A percentile compares a stretch with the other conserved stretches of the same genome.
phyloP scores from a whole-genome alignment of 78 protist species.

The Cavenderia fasciculata region DNA sequence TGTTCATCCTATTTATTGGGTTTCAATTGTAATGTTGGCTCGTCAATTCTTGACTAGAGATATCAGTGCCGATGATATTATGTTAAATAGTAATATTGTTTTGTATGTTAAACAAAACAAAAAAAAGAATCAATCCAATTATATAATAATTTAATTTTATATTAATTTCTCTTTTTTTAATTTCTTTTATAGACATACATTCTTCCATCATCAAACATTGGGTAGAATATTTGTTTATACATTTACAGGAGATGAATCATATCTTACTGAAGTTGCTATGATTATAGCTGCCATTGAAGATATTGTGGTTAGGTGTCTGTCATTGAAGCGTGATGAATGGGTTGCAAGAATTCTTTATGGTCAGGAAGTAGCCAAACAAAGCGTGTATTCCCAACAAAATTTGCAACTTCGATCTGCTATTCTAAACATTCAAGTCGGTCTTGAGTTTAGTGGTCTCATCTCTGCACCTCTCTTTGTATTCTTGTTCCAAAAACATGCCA shows the following conservation, averaged over 20 bases:
- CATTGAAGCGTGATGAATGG: constrained; percentile 56
- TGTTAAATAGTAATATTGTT: constrained; percentile 48
- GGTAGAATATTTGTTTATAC: constrained; percentile 66
- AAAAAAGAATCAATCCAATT: no score
- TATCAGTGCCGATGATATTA: constrained; percentile 41
- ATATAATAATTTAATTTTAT: no score
- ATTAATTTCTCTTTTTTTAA: no score
- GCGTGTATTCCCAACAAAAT: constrained; percentile 39
- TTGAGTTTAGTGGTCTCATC: constrained; percentile 61
- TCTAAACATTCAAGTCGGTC: constrained; percentile 36
- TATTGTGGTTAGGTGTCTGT: constrained; percentile 2
- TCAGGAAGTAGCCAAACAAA: not conserved
- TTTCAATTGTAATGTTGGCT: constrained; percentile 31
- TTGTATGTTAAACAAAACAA: no score
- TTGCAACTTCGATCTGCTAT: constrained; percentile 64
- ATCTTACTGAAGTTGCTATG: constrained; percentile 59
- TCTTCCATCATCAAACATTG: constrained; percentile 67
- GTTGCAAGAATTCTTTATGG: constrained; percentile 11
- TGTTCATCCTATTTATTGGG: constrained; percentile 64
- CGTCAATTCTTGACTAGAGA: constrained; percentile 49
- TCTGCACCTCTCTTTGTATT: constrained; percentile 53
- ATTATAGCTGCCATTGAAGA: constrained; percentile 25
- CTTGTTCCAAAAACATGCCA: constrained; percentile 23
- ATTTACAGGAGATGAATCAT: not conserved
- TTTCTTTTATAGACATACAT: no score